Conservation (phyloP, 345 rosid species). For the Mallotus nudiflorus region DNA sequence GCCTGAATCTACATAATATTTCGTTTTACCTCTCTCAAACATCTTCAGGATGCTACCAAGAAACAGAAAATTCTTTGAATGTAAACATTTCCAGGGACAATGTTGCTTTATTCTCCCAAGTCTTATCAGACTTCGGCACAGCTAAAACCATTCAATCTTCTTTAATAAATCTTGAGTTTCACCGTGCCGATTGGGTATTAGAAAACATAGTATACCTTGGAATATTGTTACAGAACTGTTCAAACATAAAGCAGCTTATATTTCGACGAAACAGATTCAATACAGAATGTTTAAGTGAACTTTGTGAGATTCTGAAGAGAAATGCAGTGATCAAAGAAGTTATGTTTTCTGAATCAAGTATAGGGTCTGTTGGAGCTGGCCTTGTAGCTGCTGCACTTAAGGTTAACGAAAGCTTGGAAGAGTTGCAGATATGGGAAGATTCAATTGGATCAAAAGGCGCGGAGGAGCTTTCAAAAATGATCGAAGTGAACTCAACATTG, state of each 20-base stretch:
- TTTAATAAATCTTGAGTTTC: slow-evolving; percentile 65
- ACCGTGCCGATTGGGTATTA: slow-evolving; percentile 62
- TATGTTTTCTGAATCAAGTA: slow-evolving; percentile 51
- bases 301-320: slow-evolving; percentile 56
- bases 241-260: slow-evolving; percentile 57
- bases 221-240: slow-evolving; percentile 53
- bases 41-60: slow-evolving; percentile 56
- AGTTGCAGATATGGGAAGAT: slow-evolving; percentile 94
- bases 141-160: slow-evolving; percentile 41
- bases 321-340: slow-evolving; percentile 61
- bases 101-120: slow-evolving; percentile 43
- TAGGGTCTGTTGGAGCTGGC: slow-evolving; percentile 62
- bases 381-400: slow-evolving; percentile 65
- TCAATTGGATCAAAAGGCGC: slow-evolving; percentile 90
- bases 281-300: slow-evolving; percentile 52
- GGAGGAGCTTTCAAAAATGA: slow-evolving; percentile 93
- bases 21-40: slow-evolving; percentile 59
- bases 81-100: slow-evolving; percentile 51
- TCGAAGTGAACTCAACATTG: slow-evolving; percentile 75
- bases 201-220: slow-evolving; percentile 54
- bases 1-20: slow-evolving; percentile 55
- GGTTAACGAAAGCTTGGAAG: slow-evolving; percentile 72
- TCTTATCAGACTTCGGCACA: slow-evolving; percentile 53
- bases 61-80: slow-evolving; percentile 64
- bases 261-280: slow-evolving; percentile 58